These are phyloP conservation scores for Termitomyces sp. DNA, from an alignment of 768 basidiomycete species.

Conservation along the genomic window DNA sequence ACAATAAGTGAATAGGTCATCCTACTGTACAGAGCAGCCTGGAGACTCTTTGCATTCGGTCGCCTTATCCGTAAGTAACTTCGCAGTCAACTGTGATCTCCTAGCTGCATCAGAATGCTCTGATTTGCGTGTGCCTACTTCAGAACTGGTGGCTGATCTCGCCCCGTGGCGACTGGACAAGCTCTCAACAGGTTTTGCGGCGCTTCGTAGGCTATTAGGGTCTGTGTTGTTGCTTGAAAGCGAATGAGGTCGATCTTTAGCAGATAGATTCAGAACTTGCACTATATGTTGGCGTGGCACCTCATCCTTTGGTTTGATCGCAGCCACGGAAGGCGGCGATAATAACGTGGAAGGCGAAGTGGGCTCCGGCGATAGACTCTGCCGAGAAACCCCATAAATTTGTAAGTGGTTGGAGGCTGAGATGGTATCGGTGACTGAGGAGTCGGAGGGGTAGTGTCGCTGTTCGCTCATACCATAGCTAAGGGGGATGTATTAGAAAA, in stretches of 20 bases:
- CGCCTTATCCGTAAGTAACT: conserved; percentile 22
- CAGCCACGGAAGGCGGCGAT: conserved; percentile 1
- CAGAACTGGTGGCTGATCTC: conserved; percentile 1
- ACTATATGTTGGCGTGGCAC: conserved; percentile 6
- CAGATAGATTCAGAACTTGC: not conserved
- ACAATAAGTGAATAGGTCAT: not conserved
- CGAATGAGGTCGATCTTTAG: conserved; percentile 44
- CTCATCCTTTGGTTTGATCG: conserved; percentile 3
- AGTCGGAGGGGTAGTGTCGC: conserved; percentile 31
- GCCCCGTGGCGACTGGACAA: conserved; percentile 16
- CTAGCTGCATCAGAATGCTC: conserved; percentile 12
- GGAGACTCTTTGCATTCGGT: conserved; percentile 29
- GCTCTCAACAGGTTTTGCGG: conserved; percentile 31
- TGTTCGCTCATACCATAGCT: conserved; percentile 72
- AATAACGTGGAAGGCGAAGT: conserved; percentile 22
- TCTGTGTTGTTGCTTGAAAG: conserved; percentile 47
- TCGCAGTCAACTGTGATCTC: conserved; percentile 25
- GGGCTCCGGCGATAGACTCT: conserved; percentile 46
- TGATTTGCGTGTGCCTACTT: conserved; percentile 9
- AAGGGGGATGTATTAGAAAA: conserved; percentile 2
- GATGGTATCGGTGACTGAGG: conserved; percentile 23
- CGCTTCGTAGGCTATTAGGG: conserved; percentile 46
- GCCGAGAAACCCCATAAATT: conserved; percentile 61
- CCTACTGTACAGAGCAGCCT: conserved; percentile 38
- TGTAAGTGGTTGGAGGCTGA: conserved; percentile 50